Conservation (phyloP, 352 stramenopile genomes). For the Pythium vanterpoolii region DNA sequence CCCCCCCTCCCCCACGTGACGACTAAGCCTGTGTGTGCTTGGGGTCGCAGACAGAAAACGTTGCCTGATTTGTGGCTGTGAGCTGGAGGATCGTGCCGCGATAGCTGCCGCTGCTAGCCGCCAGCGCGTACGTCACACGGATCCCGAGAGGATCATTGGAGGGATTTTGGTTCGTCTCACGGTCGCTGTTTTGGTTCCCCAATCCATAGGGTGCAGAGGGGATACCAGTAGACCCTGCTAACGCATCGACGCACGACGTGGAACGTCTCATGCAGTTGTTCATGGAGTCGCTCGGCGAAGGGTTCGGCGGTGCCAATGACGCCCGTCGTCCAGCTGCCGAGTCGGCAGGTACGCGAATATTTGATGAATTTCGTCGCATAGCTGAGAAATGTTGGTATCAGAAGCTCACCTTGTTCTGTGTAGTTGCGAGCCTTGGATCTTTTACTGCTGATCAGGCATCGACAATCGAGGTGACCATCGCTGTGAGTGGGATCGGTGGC, state of each 20-base stretch:
- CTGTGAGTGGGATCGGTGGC: constrained; percentile 69
- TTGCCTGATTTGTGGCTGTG: constrained; percentile 62
- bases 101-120: constrained; percentile 1
- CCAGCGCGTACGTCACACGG: constrained; percentile 2
- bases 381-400: not conserved
- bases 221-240: not conserved
- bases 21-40: not conserved
- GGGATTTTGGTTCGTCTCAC: not conserved
- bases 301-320: constrained; percentile 14
- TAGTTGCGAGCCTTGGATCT: constrained; percentile 55
- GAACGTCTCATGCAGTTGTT: constrained; percentile 19
- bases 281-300: constrained; percentile 14
- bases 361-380: not conserved
- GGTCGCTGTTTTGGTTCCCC: not conserved
- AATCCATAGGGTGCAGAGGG: not conserved
- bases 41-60: constrained; percentile 46
- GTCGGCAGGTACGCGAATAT: constrained; percentile 12
- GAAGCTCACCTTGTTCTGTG: not conserved
- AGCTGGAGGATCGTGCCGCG: constrained; percentile 32
- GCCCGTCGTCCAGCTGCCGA: constrained; percentile 18
- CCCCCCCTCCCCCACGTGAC: not conserved
- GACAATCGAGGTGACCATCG: constrained; percentile 63
- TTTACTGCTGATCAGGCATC: constrained; percentile 69
- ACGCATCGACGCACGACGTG: constrained; percentile 1
- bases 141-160: not conserved